Evolutionary conservation across 495 filamentous ascomycete species (phyloP).

Genomic region (Sordaria brevicollis): DNA sequence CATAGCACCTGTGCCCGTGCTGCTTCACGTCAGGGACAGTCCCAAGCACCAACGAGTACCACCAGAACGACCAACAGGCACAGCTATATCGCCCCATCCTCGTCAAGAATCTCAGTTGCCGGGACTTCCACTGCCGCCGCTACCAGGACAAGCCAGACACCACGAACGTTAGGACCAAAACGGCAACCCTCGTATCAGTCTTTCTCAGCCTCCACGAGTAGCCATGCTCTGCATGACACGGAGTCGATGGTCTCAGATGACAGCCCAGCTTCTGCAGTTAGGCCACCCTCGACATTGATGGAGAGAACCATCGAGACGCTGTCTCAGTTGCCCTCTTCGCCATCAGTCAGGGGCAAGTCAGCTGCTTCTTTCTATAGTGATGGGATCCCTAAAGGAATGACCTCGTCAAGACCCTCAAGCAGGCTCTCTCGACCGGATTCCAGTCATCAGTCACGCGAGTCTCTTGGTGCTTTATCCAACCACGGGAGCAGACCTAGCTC

Average conservation of each 20-base stretch:
- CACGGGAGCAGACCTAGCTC: slow-evolving; percentile 31
- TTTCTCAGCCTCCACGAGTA: background rate
- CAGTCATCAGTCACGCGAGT: slow-evolving; percentile 33
- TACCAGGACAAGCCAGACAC: background rate
- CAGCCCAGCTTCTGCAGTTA: background rate
- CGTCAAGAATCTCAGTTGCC: background rate
- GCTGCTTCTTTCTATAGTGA: slow-evolving; percentile 27
- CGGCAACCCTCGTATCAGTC: background rate
- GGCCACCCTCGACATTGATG: background rate
- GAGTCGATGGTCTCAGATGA: background rate
- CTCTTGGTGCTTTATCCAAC: slow-evolving; percentile 17
- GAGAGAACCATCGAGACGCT: slow-evolving; percentile 41
- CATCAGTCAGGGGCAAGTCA: slow-evolving; percentile 28
- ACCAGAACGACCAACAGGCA: background rate
- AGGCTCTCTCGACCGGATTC: slow-evolving; percentile 31
- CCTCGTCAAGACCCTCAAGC: slow-evolving; percentile 28
- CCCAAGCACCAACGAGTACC: background rate
- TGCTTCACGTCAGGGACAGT: background rate
- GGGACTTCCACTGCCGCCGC: background rate
- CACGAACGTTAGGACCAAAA: background rate
- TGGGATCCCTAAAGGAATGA: slow-evolving; percentile 5
- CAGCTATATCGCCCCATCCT: background rate
- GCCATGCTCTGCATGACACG: background rate
- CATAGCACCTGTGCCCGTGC: slow-evolving; percentile 2
- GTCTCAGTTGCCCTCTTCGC: slow-evolving; percentile 36